Evolutionary conservation across 2,329 filamentous ascomycete species (phyloP).

Genomic region (Talaromyces funiculosus): DNA sequence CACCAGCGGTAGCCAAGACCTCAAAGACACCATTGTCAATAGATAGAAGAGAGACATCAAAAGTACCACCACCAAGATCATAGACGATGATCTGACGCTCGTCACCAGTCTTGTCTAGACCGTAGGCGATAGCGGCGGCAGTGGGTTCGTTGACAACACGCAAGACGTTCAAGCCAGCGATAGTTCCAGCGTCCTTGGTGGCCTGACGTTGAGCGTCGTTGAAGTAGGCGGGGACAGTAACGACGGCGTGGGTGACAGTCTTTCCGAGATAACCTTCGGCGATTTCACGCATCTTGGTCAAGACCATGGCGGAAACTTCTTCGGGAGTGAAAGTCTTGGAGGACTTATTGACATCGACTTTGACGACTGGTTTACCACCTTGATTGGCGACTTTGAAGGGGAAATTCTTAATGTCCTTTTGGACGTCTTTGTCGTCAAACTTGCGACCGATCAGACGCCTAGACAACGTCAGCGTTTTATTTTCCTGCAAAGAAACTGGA

Average conservation of each 20-base stretch:
- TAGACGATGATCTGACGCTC: slow-evolving; percentile 90
- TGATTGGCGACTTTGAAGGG: slow-evolving; percentile 91
- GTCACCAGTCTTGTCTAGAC: slow-evolving; percentile 76
- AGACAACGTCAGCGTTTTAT: neutral
- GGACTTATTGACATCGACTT: slow-evolving; percentile 56
- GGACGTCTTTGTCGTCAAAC: slow-evolving; percentile 76
- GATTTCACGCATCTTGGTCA: slow-evolving; percentile 63
- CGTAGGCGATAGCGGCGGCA: slow-evolving; percentile 90
- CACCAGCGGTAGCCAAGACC: slow-evolving; percentile 90
- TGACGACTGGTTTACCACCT: slow-evolving; percentile 81
- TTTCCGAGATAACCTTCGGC: slow-evolving; percentile 58
- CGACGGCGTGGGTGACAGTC: slow-evolving; percentile 61
- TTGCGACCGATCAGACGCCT: slow-evolving; percentile 83
- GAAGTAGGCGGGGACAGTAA: slow-evolving; percentile 96
- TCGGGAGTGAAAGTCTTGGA: slow-evolving; percentile 61
- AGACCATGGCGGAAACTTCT: slow-evolving; percentile 62
- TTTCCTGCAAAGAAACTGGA: neutral
- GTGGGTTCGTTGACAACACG: slow-evolving; percentile 97
- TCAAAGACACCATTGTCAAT: slow-evolving; percentile 92
- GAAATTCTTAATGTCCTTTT: slow-evolving; percentile 95
- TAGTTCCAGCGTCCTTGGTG: slow-evolving; percentile 88
- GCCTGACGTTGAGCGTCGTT: slow-evolving; percentile 97
- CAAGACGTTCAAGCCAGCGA: slow-evolving; percentile 89
- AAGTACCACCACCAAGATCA: slow-evolving; percentile 90
- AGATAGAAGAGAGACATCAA: slow-evolving; percentile 87